Evolutionary conservation across 352 stramenopile species (phyloP), one percentile per base, ranked within the genome.

Genomic region (Elongisporangium undulatum): DNA sequence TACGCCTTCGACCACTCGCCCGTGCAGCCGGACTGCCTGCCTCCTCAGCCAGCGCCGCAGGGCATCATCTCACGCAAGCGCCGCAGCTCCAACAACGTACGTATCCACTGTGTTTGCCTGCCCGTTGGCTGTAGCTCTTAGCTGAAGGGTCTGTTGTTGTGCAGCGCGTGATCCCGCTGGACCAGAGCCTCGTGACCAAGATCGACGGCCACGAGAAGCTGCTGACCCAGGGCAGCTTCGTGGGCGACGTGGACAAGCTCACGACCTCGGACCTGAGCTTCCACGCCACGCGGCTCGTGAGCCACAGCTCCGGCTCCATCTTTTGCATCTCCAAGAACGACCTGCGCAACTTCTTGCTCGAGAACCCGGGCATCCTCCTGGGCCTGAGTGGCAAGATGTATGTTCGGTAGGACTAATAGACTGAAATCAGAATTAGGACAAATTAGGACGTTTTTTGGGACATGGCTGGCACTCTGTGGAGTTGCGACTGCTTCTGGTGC

Each of bases 291-390:
- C 80, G 75, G 56, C 78, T 92, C 45, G 72, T 89, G 41, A 85
- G 76, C 58, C 82, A 74, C 12, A 63, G 67, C 13, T 62, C 69
- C 0, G 82, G 82, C 5, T 81, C 68, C 9, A 66, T 92, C 20
- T 90, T 92, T 56, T 61, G 66, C 53, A 79, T 90, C 56, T 69
- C 70, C 41, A 90, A 90, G 61, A 69, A 84, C 63, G 82, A 92
- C 54, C 74, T 92, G 22, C 75, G 83, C 56, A 69, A 63, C 45
- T 92, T 92, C 57, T 62, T 92, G 19, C 68, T 87, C 15, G 82
- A 90, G 63, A 90, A 92, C 52, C 82, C 82, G 10, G 82, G 82
- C 7, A 79, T 92, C 49, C 79, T 92, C 61, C 73, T 92, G 72
- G 83, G 76, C 41, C 78, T 92, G 41, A 89, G 79, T 49, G 78